Evolutionary conservation across 2,329 filamentous ascomycete species (phyloP).

Genomic region (Aspergillus candidus): DNA sequence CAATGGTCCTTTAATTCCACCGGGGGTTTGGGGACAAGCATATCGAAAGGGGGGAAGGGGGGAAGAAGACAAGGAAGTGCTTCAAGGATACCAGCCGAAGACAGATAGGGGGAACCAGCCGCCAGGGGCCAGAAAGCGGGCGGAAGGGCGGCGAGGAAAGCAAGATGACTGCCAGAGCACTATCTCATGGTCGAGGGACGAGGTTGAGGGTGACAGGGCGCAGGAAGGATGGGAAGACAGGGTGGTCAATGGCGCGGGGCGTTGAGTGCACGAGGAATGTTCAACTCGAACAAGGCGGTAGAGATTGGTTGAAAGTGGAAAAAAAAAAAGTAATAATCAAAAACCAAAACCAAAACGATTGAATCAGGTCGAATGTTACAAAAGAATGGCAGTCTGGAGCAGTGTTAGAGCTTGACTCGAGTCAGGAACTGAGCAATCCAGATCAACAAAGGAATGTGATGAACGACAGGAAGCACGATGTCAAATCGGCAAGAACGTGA

Average conservation of each 20-base stretch:
- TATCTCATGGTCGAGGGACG: constrained; percentile 27
- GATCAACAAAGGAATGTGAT: constrained; percentile 9
- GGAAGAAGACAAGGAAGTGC: constrained; percentile 7
- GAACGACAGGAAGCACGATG: constrained; percentile 15
- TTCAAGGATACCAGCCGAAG: constrained; percentile 28
- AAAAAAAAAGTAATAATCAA: too few species aligned
- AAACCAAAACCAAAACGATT: too few species aligned
- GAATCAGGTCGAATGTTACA: constrained; percentile 1
- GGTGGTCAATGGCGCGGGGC: background rate
- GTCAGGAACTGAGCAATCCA: too few species aligned
- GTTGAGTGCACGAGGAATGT: too few species aligned
- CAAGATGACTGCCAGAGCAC: constrained; percentile 31
- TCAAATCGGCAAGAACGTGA: constrained; percentile 17
- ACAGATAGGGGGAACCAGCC: constrained; percentile 23
- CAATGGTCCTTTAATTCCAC: constrained; percentile 70
- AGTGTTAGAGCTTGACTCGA: too few species aligned
- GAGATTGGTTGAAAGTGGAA: too few species aligned
- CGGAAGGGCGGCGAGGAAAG: constrained; percentile 14
- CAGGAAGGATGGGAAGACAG: constrained; percentile 1
- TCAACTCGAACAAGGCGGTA: too few species aligned
- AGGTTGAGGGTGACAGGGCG: constrained; percentile 2
- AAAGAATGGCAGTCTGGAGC: background rate
- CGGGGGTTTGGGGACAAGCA: constrained; percentile 67
- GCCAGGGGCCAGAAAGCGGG: constrained; percentile 11
- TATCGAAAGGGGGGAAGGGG: constrained; percentile 32